phyloP scores from a whole-genome alignment of 2,329 filamentous ascomycete species.

The Neoascochyta sp. region DNA sequence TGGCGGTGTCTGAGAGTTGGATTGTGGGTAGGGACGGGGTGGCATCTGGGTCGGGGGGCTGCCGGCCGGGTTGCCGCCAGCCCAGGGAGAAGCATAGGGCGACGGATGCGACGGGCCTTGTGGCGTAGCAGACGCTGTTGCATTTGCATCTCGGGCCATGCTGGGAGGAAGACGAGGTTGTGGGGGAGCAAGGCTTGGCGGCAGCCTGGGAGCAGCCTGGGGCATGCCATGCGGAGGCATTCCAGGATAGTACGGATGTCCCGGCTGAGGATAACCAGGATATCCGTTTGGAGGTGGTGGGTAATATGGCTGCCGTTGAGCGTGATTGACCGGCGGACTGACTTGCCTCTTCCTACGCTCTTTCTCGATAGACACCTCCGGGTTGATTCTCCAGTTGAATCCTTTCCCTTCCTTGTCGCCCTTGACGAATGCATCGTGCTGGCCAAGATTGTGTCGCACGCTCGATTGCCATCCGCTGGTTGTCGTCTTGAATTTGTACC shows the following conservation, averaged over 20 bases:
- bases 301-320: slow-evolving; percentile 32
- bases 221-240: slow-evolving; percentile 32
- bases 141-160: slow-evolving; percentile 29
- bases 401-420: slow-evolving; percentile 61
- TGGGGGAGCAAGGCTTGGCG: slow-evolving; percentile 22
- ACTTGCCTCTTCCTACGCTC: slow-evolving; percentile 51
- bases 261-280: slow-evolving; percentile 24
- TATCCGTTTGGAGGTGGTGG: slow-evolving; percentile 31
- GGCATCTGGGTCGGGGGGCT: slow-evolving; percentile 23
- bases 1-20: slow-evolving; percentile 25
- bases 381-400: slow-evolving; percentile 60
- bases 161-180: slow-evolving; percentile 37
- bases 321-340: slow-evolving; percentile 40
- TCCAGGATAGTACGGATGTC: slow-evolving; percentile 27
- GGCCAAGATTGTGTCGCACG: slow-evolving; percentile 61
- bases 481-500: slow-evolving; percentile 57
- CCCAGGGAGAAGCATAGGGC: slow-evolving; percentile 38
- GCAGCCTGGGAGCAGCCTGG: slow-evolving; percentile 26
- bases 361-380: slow-evolving; percentile 58
- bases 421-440: slow-evolving; percentile 58
- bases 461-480: slow-evolving; percentile 65
- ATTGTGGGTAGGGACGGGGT: slow-evolving; percentile 29
- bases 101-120: slow-evolving; percentile 27
- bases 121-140: slow-evolving; percentile 21
- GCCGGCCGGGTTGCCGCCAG: slow-evolving; percentile 27